Percentiles rank a stretch among this genome's conserved stretches.
Evolutionary conservation across 805 yeast species (phyloP).

Genomic region (Candida krabiensis): DNA sequence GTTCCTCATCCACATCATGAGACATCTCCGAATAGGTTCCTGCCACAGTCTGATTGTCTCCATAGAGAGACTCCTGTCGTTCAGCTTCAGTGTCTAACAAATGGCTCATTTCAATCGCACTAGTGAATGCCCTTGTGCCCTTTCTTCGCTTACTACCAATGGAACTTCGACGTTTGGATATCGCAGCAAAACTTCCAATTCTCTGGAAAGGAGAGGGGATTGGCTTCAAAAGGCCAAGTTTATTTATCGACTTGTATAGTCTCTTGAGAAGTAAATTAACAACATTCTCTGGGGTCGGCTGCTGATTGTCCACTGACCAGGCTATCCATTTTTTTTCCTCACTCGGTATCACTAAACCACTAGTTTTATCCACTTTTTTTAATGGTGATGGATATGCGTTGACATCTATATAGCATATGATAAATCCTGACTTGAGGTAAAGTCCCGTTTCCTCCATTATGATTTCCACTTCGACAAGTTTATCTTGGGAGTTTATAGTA

Average conservation of each 20-base stretch:
- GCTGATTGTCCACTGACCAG: conserved; percentile 34
- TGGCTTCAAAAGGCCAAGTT: conserved; percentile 18
- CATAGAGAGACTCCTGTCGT: conserved; percentile 8
- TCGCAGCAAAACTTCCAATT: conserved; percentile 32
- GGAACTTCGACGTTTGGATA: conserved; percentile 14
- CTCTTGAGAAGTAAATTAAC: conserved; percentile 47
- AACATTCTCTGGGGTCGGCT: conserved; percentile 34
- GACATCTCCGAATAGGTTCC: conserved; percentile 5
- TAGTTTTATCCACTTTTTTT: conserved; percentile 5
- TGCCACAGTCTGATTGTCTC: neutral
- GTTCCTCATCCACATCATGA: conserved; percentile 5
- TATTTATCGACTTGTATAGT: conserved; percentile 45
- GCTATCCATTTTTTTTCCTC: conserved; percentile 28
- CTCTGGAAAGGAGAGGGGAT: conserved; percentile 22
- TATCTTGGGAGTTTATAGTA: conserved; percentile 12
- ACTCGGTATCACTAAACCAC: conserved; percentile 3
- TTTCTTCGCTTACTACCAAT: conserved; percentile 2
- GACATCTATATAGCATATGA: conserved; percentile 36
- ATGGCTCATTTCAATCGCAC: conserved; percentile 5
- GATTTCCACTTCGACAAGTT: conserved; percentile 39
- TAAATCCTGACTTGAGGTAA: conserved; percentile 51
- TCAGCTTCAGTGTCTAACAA: conserved; percentile 1
- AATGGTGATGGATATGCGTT: conserved; percentile 28
- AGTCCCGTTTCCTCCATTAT: conserved; percentile 59
- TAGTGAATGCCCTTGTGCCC: conserved; percentile 1